These are phyloP conservation scores for Daldinia sp. DNA, from an alignment of 2,329 filamentous ascomycete species.

Conservation along the genomic window DNA sequence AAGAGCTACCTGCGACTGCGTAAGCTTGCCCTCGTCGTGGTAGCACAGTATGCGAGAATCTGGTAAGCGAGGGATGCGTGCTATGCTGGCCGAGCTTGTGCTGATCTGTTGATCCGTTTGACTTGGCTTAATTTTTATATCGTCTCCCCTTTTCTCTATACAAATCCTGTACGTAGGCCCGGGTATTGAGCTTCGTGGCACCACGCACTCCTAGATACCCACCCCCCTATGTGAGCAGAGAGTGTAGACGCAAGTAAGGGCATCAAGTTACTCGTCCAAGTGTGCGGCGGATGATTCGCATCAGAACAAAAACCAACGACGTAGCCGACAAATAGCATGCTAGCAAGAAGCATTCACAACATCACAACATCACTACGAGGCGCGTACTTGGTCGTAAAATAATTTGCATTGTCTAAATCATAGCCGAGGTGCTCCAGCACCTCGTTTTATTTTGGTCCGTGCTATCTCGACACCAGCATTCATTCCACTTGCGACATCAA, in stretches of 20 bases:
- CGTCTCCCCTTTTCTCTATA: background rate
- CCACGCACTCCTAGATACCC: too few relatives aligned
- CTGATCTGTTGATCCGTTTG: background rate
- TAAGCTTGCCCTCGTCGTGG: background rate
- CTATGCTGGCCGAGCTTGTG: background rate
- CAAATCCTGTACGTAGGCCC: background rate
- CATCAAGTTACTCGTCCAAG: background rate
- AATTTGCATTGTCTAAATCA: slow-evolving; percentile 31
- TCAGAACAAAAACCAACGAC: background rate
- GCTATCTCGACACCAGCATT: slow-evolving; percentile 23
- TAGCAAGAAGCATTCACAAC: too few relatives aligned
- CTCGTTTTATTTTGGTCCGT: slow-evolving; percentile 27
- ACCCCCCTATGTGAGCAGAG: too few relatives aligned
- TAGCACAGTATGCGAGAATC: background rate
- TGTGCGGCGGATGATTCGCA: background rate
- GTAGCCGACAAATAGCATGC: background rate
- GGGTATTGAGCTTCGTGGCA: background rate
- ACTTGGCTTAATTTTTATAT: background rate
- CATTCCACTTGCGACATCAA: slow-evolving; percentile 15
- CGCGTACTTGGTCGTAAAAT: slow-evolving; percentile 18
- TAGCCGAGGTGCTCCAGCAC: slow-evolving; percentile 23
- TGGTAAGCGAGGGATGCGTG: too few relatives aligned
- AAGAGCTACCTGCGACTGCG: background rate
- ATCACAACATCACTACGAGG: too few relatives aligned
- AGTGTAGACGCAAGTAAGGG: background rate